phyloP scores from a whole-genome alignment of 352 stramenopile species.

The Globisporangium echinulatum region DNA sequence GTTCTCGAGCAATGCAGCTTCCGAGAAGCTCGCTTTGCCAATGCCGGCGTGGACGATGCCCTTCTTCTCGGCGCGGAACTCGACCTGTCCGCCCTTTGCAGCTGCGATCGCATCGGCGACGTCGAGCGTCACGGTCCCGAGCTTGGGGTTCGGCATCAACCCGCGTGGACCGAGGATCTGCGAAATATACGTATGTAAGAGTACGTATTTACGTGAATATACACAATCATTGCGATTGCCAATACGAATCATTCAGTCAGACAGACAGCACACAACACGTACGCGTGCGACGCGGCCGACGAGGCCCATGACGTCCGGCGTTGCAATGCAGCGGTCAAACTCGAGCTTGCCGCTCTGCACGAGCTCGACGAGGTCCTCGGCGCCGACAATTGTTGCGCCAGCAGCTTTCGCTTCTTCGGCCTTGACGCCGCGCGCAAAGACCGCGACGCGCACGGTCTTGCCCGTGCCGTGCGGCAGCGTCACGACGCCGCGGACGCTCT shows the following conservation, averaged over 20 bases:
- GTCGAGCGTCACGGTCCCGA: slow-evolving; percentile 93
- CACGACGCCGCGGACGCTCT: slow-evolving; percentile 83
- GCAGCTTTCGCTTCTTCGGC: slow-evolving; percentile 87
- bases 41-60: slow-evolving; percentile 86
- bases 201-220: too few relatives aligned
- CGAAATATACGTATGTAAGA: too few relatives aligned
- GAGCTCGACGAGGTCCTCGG: slow-evolving; percentile 86
- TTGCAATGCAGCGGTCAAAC: slow-evolving; percentile 91
- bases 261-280: slow-evolving; percentile 9
- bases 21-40: slow-evolving; percentile 86
- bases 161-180: slow-evolving; percentile 92
- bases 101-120: slow-evolving; percentile 78
- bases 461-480: slow-evolving; percentile 83
- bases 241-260: too few relatives aligned
- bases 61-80: slow-evolving; percentile 89
- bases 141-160: slow-evolving; percentile 98
- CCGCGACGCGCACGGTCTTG: slow-evolving; percentile 84
- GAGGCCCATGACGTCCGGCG: slow-evolving; percentile 89
- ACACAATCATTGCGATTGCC: too few relatives aligned
- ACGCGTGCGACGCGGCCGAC: slow-evolving; percentile 90
- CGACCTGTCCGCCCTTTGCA: slow-evolving; percentile 76
- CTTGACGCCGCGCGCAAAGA: slow-evolving; percentile 87
- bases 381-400: slow-evolving; percentile 85
- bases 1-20: slow-evolving; percentile 89
- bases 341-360: slow-evolving; percentile 88